These are phyloP conservation scores for Calonectria fujianensis DNA, from an alignment of 2,329 filamentous ascomycete species.

Conservation along the genomic window DNA sequence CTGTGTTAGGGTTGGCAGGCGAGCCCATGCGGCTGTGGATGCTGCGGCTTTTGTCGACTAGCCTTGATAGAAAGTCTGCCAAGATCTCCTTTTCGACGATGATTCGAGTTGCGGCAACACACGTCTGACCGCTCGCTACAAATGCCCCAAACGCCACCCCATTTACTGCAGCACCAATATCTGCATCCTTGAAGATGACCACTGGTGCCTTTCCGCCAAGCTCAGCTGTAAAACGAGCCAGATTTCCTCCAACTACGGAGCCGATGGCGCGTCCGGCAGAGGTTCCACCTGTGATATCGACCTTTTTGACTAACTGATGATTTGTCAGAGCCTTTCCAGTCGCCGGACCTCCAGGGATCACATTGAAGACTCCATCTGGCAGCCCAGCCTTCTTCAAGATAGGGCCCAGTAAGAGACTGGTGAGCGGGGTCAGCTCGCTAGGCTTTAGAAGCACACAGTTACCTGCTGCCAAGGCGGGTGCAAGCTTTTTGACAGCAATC, in stretches of 20 bases:
- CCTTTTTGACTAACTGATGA: constrained; percentile 75
- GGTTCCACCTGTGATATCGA: constrained; percentile 86
- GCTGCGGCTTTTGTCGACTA: constrained; percentile 77
- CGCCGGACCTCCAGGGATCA: constrained; percentile 73
- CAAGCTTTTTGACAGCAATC: constrained; percentile 76
- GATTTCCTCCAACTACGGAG: constrained; percentile 77
- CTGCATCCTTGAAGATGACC: constrained; percentile 79
- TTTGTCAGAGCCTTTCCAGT: constrained; percentile 73
- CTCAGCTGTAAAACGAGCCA: constrained; percentile 82
- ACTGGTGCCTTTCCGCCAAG: constrained; percentile 83
- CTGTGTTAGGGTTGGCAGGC: constrained; percentile 72
- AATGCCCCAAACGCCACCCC: constrained; percentile 79
- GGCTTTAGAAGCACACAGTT: constrained; percentile 78
- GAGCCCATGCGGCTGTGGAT: constrained; percentile 74
- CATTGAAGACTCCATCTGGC: constrained; percentile 81
- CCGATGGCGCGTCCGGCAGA: constrained; percentile 81
- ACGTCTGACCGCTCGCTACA: constrained; percentile 74
- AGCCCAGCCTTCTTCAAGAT: constrained; percentile 81
- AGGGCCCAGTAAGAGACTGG: constrained; percentile 74
- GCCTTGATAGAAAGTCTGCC: constrained; percentile 77
- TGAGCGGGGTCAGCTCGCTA: constrained; percentile 77
- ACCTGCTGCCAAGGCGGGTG: constrained; percentile 75
- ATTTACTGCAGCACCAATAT: constrained; percentile 80
- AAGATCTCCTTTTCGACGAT: constrained; percentile 83
- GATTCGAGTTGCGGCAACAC: constrained; percentile 83